Conservation (phyloP, 148 eudicot genomes). For the Rhododendron kiyosumense region DNA sequence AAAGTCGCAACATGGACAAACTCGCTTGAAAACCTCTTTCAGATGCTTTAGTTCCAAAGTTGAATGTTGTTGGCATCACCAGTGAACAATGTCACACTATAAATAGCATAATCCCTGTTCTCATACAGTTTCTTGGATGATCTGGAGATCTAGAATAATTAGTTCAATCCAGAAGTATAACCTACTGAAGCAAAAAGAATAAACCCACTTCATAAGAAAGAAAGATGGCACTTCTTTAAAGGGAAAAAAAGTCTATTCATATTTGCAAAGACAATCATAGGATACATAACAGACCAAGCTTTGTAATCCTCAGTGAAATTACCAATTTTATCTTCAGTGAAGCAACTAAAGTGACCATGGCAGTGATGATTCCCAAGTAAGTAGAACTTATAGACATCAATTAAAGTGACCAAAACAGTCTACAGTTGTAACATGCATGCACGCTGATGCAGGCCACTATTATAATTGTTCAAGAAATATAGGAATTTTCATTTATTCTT, state of each 20-base stretch:
- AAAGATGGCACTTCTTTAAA: neutral
- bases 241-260: no score
- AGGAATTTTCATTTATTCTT: no score
- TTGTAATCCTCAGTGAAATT: neutral
- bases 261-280: neutral
- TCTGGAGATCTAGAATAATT: constrained; percentile 75
- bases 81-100: constrained; percentile 68
- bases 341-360: neutral
- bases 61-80: constrained; percentile 69
- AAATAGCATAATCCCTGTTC: constrained; percentile 89
- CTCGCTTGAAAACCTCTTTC: constrained; percentile 88
- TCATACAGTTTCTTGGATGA: constrained; percentile 78
- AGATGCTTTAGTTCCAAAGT: constrained; percentile 66
- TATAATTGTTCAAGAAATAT: no score
- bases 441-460: no score
- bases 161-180: constrained; percentile 18
- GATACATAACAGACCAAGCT: neutral
- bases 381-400: constrained; percentile 20
- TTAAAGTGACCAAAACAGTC: no score
- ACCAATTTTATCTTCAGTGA: neutral
- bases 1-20: constrained; percentile 1
- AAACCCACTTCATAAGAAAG: neutral
- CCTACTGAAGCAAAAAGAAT: neutral
- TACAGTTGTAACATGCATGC: no score
- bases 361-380: neutral